Evolutionary conservation across 805 yeast species (phyloP).

Genomic region (Clavispora santaluciae): DNA sequence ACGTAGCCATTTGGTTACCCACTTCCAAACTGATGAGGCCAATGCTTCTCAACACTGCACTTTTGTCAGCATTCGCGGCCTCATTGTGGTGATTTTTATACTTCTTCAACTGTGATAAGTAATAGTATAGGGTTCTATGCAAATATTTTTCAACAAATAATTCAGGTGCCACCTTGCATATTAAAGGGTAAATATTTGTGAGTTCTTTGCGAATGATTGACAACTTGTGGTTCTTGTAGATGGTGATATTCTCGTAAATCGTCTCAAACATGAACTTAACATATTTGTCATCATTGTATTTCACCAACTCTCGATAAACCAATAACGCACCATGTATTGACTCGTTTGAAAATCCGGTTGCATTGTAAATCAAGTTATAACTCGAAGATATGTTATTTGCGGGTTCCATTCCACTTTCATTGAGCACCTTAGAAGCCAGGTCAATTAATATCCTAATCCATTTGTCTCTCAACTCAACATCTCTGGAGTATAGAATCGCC

Average conservation of each 20-base stretch:
- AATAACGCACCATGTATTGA: conserved; percentile 82
- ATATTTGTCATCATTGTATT: conserved; percentile 63
- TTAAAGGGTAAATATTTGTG: conserved; percentile 73
- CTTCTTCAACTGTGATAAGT: conserved; percentile 71
- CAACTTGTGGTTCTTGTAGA: conserved; percentile 73
- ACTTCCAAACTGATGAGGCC: conserved; percentile 82
- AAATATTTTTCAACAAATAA: conserved; percentile 75
- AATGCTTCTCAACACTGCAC: conserved; percentile 71
- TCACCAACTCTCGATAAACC: conserved; percentile 73
- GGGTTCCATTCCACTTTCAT: conserved; percentile 16
- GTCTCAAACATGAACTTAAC: conserved; percentile 68
- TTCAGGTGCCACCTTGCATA: conserved; percentile 73
- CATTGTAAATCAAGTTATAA: conserved; percentile 7
- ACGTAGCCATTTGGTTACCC: conserved; percentile 78
- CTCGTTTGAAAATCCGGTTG: conserved; percentile 42
- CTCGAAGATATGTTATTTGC: conserved; percentile 2
- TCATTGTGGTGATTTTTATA: conserved; percentile 44
- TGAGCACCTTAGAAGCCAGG: conserved; percentile 61
- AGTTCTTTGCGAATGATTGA: conserved; percentile 76
- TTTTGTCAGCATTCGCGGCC: conserved; percentile 50
- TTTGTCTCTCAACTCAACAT: conserved; percentile 58
- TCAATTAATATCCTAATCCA: conserved; percentile 73
- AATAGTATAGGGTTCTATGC: conserved; percentile 72
- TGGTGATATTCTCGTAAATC: conserved; percentile 68
- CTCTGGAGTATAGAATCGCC: conserved; percentile 74